Evolutionary conservation across 257 asterid species (phyloP).

Genomic region (Solanum virginianum): DNA sequence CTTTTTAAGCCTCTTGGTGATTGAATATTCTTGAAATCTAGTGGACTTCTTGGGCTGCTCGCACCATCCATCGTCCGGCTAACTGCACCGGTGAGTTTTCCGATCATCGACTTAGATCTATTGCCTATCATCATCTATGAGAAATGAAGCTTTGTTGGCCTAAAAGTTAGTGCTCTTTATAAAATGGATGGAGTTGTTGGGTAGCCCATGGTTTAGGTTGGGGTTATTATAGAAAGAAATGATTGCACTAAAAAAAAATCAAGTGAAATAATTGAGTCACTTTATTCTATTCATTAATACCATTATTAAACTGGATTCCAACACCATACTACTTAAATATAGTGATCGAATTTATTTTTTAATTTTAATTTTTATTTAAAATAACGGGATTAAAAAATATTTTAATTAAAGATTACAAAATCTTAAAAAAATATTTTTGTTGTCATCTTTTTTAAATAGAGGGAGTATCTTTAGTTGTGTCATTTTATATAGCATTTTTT

Average conservation of each 20-base stretch:
- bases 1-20: constrained; percentile 41
- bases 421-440: too few relatives aligned
- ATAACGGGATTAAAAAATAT: too few relatives aligned
- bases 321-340: not conserved
- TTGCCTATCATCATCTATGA: constrained; percentile 44
- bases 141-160: not conserved
- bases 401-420: too few relatives aligned
- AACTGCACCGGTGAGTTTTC: constrained; percentile 33
- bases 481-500: too few relatives aligned
- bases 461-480: too few relatives aligned
- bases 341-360: too few relatives aligned
- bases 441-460: too few relatives aligned
- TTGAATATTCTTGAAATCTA: constrained; percentile 26
- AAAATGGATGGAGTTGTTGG: constrained; percentile 5
- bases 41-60: constrained; percentile 27
- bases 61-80: constrained; percentile 11
- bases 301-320: constrained; percentile 25
- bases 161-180: not conserved
- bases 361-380: too few relatives aligned
- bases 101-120: constrained; percentile 45
- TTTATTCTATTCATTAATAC: constrained; percentile 14
- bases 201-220: constrained; percentile 5
- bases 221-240: not conserved
- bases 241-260: not conserved
- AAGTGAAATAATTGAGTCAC: constrained; percentile 28